Percentiles rank a stretch among this genome's conserved stretches.
Conservation (phyloP, 2,329 filamentous ascomycete genomes). For the Pseudogymnoascus sp. region DNA sequence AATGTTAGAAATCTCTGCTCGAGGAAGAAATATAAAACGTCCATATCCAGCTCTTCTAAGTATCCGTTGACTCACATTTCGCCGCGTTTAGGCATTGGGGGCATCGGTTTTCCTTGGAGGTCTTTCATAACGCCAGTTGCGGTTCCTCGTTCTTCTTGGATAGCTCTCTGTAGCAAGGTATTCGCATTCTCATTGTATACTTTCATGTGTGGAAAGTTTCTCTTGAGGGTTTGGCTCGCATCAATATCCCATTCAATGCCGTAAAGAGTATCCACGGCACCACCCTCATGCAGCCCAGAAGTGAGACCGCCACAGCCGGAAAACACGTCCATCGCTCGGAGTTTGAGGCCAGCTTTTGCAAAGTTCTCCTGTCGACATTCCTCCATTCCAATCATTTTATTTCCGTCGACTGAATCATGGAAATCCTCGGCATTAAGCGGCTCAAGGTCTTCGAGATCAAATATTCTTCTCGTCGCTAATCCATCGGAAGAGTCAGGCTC, state of each 20-base stretch:
- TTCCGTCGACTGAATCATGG: background rate
- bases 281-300: background rate
- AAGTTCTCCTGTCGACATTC: background rate
- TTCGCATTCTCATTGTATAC: constrained; percentile 15
- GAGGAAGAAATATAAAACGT: background rate
- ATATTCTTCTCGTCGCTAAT: background rate
- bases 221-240: background rate
- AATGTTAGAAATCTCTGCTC: background rate
- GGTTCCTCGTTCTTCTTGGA: constrained; percentile 9
- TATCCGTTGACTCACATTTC: constrained; percentile 9
- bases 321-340: constrained; percentile 8
- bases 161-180: constrained; percentile 10
- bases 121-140: constrained; percentile 9
- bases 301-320: constrained; percentile 2
- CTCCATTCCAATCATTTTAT: background rate
- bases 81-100: constrained; percentile 13
- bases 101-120: constrained; percentile 9
- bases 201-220: constrained; percentile 2
- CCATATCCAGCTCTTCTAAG: background rate
- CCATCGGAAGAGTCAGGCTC: background rate
- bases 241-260: constrained; percentile 4
- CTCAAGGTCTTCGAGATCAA: constrained; percentile 5
- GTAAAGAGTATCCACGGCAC: background rate
- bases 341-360: background rate
- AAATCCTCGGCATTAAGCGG: background rate